phyloP scores from a whole-genome alignment of 345 rosid genomes.

The Euphorbia pulcherrima region DNA sequence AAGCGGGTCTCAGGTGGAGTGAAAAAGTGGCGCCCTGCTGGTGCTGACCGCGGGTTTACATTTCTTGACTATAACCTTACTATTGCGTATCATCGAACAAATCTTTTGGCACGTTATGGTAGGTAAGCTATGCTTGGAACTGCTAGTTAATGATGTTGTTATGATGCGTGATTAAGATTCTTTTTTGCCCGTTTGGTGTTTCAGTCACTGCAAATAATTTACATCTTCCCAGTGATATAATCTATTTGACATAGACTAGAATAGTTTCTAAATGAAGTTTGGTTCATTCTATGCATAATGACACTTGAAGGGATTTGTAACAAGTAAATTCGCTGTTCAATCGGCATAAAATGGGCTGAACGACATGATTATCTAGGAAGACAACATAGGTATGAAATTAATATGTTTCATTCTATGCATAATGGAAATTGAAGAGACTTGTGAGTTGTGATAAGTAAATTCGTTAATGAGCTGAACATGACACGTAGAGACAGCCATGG shows the following conservation, averaged over 20 bases:
- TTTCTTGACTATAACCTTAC: slow-evolving; percentile 74
- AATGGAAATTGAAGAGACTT: too few relatives aligned
- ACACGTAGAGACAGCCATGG: not conserved
- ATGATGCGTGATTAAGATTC: not conserved
- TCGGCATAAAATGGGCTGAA: not conserved
- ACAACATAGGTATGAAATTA: too few relatives aligned
- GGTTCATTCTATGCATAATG: not conserved
- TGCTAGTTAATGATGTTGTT: not conserved
- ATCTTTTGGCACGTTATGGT: slow-evolving; percentile 83
- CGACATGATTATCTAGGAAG: too few relatives aligned
- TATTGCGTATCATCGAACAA: slow-evolving; percentile 87
- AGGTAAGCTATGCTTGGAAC: slow-evolving; percentile 63
- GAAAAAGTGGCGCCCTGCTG: slow-evolving; percentile 91
- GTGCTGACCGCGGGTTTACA: slow-evolving; percentile 93
- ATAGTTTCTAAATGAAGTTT: not conserved
- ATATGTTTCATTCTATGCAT: too few relatives aligned
- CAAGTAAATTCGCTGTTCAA: not conserved
- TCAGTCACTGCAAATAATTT: not conserved
- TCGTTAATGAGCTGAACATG: too few relatives aligned
- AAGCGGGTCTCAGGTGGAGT: slow-evolving; percentile 51
- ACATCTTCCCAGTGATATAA: not conserved
- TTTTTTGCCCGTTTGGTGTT: not conserved
- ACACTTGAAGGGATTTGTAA: not conserved
- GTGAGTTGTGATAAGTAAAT: too few relatives aligned
- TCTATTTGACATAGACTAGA: not conserved